Base-by-base conservation (phyloP, 306 rosid genomes). In the Quercus robur region DNA sequence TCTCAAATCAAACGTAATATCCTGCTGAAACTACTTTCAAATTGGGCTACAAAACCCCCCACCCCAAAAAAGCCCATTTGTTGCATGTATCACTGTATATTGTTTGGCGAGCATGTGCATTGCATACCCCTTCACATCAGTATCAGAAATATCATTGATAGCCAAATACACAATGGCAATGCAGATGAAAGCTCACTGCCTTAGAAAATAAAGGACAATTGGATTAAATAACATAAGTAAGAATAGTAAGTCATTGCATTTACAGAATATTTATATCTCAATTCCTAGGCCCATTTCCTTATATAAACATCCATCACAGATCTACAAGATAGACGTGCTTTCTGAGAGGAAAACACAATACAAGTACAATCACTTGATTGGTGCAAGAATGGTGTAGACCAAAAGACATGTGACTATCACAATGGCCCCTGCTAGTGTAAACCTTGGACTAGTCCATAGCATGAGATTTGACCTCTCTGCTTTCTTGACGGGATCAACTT, bases 401-500 rank as follows among this genome's bases (percentile, higher is more conserved):
- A 93, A 83, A 77, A 95, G 93, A 59, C 89, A 82, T 41, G 89
- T 74, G 86, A 93, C 94, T 56, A 95, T 84, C 20, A 95, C 77
- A 84, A 90, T 84, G 72, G 99, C 97, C 14, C 88, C 96, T 3
- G 84, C 93, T 12, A 93, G 83, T 38, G 97, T 93, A 83, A 95
- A 90, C 62, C 87, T 82, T 23, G 98, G 97, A 72, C 99, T 89
- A 73, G 89, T 95, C 99, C 98, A 93, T n/a, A 95, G 57, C 86
- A 8, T 83, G 52, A 90, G 97, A 61, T 93, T 95, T 51, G 98
- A 90, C 84, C 97, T 91, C 91, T 95, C 98, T 71, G 97, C 73
- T 84, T 92, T 91, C 81, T 93, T 93, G 46, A 95, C 88, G 15
- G 98, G 99, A 82, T 95, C 99, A 72, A 89, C 92, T 83, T 93